A percentile compares a stretch with the other conserved stretches of the same genome.
Evolutionary conservation across 305 asterid species (phyloP).

Genomic region (Solanum hybrid): DNA sequence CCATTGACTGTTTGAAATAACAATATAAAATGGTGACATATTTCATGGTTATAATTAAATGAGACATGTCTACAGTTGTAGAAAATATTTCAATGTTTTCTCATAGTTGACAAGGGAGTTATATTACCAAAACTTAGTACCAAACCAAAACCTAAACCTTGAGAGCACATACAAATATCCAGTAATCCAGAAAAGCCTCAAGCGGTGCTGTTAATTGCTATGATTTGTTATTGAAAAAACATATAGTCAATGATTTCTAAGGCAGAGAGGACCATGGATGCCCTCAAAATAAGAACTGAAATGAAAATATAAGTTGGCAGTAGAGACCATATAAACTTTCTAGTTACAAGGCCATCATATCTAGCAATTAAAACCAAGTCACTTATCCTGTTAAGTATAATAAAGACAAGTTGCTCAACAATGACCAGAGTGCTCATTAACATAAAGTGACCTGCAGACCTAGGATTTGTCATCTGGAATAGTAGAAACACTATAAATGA

Average conservation of each 20-base stretch:
- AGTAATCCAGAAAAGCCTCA: not conserved
- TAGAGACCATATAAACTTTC: not conserved
- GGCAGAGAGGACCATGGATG: not conserved
- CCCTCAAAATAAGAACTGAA: not conserved
- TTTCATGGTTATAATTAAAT: not conserved
- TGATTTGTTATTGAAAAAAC: not conserved
- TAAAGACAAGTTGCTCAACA: not conserved
- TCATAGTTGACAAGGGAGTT: not conserved
- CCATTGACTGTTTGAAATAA: not conserved
- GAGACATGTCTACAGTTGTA: not conserved
- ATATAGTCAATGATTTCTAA: not conserved
- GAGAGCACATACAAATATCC: not conserved
- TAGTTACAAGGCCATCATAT: not conserved
- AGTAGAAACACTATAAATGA: not conserved
- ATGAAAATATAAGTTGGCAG: not conserved
- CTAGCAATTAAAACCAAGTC: not conserved
- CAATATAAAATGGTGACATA: not conserved
- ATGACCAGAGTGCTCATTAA: not conserved
- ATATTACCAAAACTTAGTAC: not conserved
- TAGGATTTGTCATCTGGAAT: not conserved
- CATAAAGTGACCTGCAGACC: not conserved
- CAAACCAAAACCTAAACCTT: not conserved
- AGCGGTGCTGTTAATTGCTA: not conserved
- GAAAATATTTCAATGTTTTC: not conserved
- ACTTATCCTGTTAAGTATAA: not conserved